phyloP scores from a whole-genome alignment of 768 basidiomycete genomes.

The Leccinum variicolor region DNA sequence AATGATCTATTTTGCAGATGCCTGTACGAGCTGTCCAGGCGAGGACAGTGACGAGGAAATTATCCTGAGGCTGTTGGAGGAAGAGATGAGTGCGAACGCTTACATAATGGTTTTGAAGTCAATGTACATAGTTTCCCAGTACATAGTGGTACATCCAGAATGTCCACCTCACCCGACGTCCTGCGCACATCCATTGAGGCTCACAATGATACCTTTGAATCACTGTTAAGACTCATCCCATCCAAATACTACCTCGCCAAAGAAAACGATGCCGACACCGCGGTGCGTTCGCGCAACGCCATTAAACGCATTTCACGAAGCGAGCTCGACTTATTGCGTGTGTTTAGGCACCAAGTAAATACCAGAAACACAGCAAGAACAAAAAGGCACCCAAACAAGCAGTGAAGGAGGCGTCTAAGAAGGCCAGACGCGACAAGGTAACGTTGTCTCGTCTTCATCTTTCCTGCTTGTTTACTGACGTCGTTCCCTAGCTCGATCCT shows the following conservation, averaged over 20 bases:
- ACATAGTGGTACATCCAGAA: not conserved
- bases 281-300: constrained; percentile 7
- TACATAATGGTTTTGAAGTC: too few relatives aligned
- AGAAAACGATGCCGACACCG: constrained; percentile 3
- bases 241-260: not conserved
- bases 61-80: too few relatives aligned
- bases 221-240: not conserved
- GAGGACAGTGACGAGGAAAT: too few relatives aligned
- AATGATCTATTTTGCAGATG: too few relatives aligned
- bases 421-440: constrained; percentile 86
- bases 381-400: constrained; percentile 80
- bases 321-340: too few relatives aligned
- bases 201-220: not conserved
- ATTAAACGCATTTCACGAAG: not conserved
- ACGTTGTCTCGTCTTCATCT: not conserved
- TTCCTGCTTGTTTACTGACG: too few relatives aligned
- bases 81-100: too few relatives aligned
- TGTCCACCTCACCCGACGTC: not conserved
- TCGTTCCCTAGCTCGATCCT: constrained; percentile 66
- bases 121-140: too few relatives aligned
- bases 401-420: constrained; percentile 84
- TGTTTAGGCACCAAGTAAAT: constrained; percentile 51
- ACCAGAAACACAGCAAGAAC: constrained; percentile 87
- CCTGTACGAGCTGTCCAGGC: too few relatives aligned
- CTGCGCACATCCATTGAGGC: not conserved